Base-by-base conservation (phyloP, 1,139 yeast species). In the Diutina pseudorugosa region DNA sequence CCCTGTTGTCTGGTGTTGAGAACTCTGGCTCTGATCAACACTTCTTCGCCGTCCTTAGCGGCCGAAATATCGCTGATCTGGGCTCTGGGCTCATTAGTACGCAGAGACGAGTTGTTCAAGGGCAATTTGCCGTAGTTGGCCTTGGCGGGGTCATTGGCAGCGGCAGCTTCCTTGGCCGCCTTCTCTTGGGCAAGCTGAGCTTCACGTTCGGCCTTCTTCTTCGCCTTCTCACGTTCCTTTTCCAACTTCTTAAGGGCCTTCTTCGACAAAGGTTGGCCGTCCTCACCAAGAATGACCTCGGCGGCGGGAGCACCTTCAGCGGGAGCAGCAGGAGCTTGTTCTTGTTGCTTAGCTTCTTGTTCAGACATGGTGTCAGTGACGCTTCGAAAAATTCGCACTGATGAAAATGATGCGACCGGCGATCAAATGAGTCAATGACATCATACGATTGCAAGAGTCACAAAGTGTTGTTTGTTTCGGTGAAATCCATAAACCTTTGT, bases 1-100 rank as follows among this genome's bases (percentile, higher is more conserved):
- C 96, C 95, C 70, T 93, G 97, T 65, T 89, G 87, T 75, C 98
- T 87, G 18, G 94, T 80, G 59, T 82, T 89, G 70, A 93, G 98
- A 48, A 90, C 80, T 72, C 99, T 82, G 51, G 98, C 98, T 71
- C 98, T 83, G 73, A 94, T 82, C 30, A 85, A 75, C 55, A 93
- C 87, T 58, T 81, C 80, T 63, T 83, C 78, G 54, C 94, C 96
- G 59, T 85, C 95, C 66, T 85, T 80, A 36, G 77, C 79, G 43
- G 78, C 75, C 36, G 80, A 70, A 62, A 93, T 73, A 51, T 75
- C 72, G 53, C 68, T 65, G 62, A 93, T 73, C 60, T 78, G 67
- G 57, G 76, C 68, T 69, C 97, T 82, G 60, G 71, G 63, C 53
- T 63, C 63, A 47, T 85, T 87, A 27, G 86, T 74, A 69, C 84